Base-by-base conservation (phyloP, 352 stramenopile genomes). In the Blastocystis sp. region DNA sequence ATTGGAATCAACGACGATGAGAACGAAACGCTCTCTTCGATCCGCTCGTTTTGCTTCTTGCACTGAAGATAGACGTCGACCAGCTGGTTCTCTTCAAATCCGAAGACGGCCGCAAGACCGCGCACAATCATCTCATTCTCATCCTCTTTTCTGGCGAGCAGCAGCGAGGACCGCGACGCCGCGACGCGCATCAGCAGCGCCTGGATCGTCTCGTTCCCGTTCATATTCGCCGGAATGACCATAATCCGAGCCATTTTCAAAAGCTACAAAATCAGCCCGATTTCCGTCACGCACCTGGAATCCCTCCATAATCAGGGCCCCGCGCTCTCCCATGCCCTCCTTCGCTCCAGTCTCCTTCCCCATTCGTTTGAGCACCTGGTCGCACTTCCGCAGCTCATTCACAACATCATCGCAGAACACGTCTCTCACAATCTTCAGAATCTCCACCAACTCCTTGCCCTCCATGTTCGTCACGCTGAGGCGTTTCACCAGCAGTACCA, bases 41-140 rank as follows among this genome's bases (percentile, higher is more conserved):
- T 39, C 3, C 31, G 66, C n/a, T 81, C 61, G 26, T 41, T 41
- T 12, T 62, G 70, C 31, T 24, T 16, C 35, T 33, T 21, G 12
- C 59, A 26, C 37, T 24, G 12, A 16, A 24, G 16, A 29, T 63
- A 85, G 3, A 63, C 41, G 2, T 24, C 24, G 9, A 85, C 31
- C 26, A 85, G 70, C 33, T 51, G 66, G 24, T 9, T 21, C 33
- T 67, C 51, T 3, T 85, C 74, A 10, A 59, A 85, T 50, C 66
- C 74, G 12, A 85, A 55, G 50, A 85, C 70, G 1, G 29, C 12
- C 0, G 45, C 50, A 29, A 62, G 29, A 45, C 70, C 31, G 12
- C 61, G 29, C 50, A 85, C 24, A 13, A 45, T 9, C 33, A 33
- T 29, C 33, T 37, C 60, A 3, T 69, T 31, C 51, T 33, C 24